Conservation (phyloP, 257 asterid species). For the Pogostemon cablin region DNA sequence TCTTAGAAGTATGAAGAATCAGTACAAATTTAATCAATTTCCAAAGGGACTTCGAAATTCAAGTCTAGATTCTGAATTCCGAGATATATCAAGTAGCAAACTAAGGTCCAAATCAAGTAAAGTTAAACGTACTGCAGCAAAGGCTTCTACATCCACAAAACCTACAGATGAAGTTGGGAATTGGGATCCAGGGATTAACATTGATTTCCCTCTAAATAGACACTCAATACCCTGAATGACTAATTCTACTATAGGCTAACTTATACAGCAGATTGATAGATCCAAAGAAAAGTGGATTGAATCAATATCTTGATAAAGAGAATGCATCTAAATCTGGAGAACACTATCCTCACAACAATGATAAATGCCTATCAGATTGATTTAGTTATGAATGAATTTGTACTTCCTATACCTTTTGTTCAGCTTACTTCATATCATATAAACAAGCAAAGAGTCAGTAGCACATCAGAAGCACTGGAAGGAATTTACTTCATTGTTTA, state of each 20-base stretch:
- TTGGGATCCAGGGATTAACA: not conserved
- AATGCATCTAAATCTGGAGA: no score
- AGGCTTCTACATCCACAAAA: not conserved
- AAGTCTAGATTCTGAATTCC: not conserved
- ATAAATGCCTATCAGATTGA: not conserved
- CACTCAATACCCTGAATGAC: no score
- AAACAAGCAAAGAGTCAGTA: not conserved
- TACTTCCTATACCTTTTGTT: constrained; percentile 6
- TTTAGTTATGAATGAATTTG: not conserved
- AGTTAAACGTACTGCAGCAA: not conserved
- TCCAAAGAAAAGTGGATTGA: not conserved
- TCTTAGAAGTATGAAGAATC: not conserved
- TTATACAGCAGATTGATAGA: constrained; percentile 4
- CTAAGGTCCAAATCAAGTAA: not conserved
- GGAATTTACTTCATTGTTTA: constrained; percentile 3
- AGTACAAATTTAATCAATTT: not conserved
- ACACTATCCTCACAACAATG: no score
- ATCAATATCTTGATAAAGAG: not conserved
- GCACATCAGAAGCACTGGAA: not conserved
- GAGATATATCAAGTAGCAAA: not conserved
- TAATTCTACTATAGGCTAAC: constrained; percentile 6
- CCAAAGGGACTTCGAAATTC: not conserved
- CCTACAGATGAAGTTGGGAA: not conserved
- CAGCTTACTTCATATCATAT: not conserved
- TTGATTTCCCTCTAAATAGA: no score